Conservation (phyloP, 805 yeast species). For the Ogataea naganishii region DNA sequence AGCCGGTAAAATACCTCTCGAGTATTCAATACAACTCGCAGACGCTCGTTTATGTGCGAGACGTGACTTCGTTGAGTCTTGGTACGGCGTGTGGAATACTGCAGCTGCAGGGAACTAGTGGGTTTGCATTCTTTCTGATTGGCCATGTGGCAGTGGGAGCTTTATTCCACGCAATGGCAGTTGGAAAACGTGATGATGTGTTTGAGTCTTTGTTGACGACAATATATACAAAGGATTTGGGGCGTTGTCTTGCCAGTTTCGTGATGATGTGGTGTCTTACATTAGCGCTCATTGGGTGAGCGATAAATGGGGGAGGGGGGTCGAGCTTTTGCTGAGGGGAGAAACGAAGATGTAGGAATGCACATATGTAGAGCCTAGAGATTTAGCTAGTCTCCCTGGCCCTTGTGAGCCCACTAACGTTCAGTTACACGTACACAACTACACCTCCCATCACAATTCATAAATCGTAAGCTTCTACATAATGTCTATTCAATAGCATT, state of each 20-base stretch:
- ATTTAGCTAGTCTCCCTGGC: too few relatives aligned
- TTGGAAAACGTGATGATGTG: too few relatives aligned
- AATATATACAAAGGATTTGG: conserved; percentile 33
- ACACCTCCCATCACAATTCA: not conserved
- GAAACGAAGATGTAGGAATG: too few relatives aligned
- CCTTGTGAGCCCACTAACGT: too few relatives aligned
- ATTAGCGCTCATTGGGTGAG: too few relatives aligned
- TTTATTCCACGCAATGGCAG: conserved; percentile 24
- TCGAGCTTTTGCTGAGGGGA: too few relatives aligned
- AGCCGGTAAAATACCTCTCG: conserved; percentile 1
- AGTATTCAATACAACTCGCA: conserved; percentile 7
- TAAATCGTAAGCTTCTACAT: not conserved
- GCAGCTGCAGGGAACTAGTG: conserved; percentile 38
- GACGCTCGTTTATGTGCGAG: conserved; percentile 25
- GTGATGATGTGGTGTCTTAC: conserved; percentile 53
- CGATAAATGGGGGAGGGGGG: too few relatives aligned
- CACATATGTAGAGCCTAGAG: too few relatives aligned
- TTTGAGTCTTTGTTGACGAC: conserved; percentile 29
- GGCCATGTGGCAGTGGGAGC: conserved; percentile 25
- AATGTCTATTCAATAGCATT: not conserved
- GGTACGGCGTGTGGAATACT: conserved; percentile 52
- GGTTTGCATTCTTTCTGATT: conserved; percentile 34
- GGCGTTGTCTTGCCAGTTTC: conserved; percentile 42
- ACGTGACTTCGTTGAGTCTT: conserved; percentile 36
- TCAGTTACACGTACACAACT: too few relatives aligned